phyloP scores from a whole-genome alignment of 768 basidiomycete species.

The Pluteus cervinus region DNA sequence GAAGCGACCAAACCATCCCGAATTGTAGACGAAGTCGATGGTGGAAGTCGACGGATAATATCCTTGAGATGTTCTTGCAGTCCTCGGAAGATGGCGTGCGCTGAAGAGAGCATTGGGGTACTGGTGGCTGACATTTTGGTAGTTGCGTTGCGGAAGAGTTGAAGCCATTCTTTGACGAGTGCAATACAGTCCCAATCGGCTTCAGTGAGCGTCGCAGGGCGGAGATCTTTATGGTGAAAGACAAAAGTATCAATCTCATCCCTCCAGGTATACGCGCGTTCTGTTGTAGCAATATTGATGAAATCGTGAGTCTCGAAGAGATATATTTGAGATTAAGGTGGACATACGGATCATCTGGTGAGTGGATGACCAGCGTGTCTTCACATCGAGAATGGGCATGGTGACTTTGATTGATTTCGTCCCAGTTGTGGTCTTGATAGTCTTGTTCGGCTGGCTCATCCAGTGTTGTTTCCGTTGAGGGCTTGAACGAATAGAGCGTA shows the following conservation, averaged over 20 bases:
- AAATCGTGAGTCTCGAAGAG: constrained; percentile 1
- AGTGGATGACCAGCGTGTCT: constrained; percentile 27
- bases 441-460: constrained; percentile 1
- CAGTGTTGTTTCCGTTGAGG: constrained; percentile 13
- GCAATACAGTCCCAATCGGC: constrained; percentile 22
- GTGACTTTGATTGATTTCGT: background rate
- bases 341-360: constrained; percentile 25
- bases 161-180: constrained; percentile 18
- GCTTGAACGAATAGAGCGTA: constrained; percentile 10
- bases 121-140: constrained; percentile 26
- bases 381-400: constrained; percentile 26
- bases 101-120: constrained; percentile 23
- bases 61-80: constrained; percentile 22
- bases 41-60: constrained; percentile 15
- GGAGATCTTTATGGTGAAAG: constrained; percentile 12
- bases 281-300: constrained; percentile 12
- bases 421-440: background rate
- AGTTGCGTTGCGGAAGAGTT: constrained; percentile 23
- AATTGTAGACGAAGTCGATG: constrained; percentile 8
- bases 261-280: constrained; percentile 16
- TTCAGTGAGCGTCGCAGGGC: constrained; percentile 10
- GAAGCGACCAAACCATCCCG: constrained; percentile 16
- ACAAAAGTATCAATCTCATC: constrained; percentile 12
- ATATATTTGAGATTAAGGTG: too few species aligned
- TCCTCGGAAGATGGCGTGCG: constrained; percentile 24